Conservation (phyloP, 129 eudicot genomes). For the Flaveria sonorensis region DNA sequence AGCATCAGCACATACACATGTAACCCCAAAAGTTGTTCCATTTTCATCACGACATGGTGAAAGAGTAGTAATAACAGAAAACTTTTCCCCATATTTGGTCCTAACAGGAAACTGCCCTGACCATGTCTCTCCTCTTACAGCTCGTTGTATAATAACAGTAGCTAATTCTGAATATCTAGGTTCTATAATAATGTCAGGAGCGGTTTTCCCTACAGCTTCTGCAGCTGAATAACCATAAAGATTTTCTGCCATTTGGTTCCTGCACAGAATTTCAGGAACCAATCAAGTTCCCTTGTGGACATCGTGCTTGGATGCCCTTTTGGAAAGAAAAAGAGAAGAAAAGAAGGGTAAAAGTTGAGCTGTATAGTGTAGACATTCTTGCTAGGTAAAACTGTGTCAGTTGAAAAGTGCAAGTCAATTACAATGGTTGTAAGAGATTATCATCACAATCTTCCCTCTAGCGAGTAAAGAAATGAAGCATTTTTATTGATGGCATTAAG, state of each 20-base stretch:
- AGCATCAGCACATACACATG: constrained; percentile 59
- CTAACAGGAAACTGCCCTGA: constrained; percentile 66
- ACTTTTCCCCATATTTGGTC: constrained; percentile 52
- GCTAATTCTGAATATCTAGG: constrained; percentile 44
- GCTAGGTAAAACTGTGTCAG: too few species aligned
- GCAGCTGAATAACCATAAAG: constrained; percentile 61
- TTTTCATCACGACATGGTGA: constrained; percentile 62
- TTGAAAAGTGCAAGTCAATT: too few species aligned
- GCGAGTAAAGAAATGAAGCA: too few species aligned
- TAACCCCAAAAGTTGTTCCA: constrained; percentile 52
- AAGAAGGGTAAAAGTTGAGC: too few species aligned
- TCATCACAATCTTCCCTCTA: too few species aligned
- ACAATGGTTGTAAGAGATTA: too few species aligned
- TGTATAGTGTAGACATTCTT: too few species aligned
- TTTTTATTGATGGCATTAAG: too few species aligned
- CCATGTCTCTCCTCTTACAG: constrained; percentile 49
- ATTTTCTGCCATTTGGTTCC: constrained; percentile 66
- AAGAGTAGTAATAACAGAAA: constrained; percentile 43
- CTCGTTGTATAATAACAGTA: constrained; percentile 42
- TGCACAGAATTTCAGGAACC: constrained; percentile 22
- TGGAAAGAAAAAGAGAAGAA: too few species aligned
- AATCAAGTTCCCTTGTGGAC: not conserved
- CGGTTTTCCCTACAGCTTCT: constrained; percentile 63
- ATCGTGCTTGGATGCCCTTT: too few species aligned
- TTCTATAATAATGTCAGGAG: constrained; percentile 44